Evolutionary conservation across 2,329 filamentous ascomycete species (phyloP).

Genomic region (Venturia asperata): DNA sequence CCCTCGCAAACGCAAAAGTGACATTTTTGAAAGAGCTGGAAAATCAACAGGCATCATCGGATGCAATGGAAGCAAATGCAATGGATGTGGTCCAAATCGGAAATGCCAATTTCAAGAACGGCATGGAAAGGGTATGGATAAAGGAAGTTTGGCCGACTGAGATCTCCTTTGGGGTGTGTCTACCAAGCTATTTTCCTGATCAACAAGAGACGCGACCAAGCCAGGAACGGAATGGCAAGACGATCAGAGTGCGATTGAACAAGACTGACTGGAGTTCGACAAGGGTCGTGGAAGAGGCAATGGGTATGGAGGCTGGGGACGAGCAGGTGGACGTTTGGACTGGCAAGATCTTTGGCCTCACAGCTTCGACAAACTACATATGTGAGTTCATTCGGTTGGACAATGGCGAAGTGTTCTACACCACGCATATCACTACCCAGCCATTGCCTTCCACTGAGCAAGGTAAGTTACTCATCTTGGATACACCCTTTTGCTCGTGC

Average conservation of each 20-base stretch:
- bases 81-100: slow-evolving; percentile 71
- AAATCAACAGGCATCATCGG: slow-evolving; percentile 67
- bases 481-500: slow-evolving; percentile 19
- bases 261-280: slow-evolving; percentile 74
- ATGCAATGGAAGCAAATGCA: slow-evolving; percentile 66
- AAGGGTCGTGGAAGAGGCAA: slow-evolving; percentile 52
- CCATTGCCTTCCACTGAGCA: slow-evolving; percentile 52
- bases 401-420: slow-evolving; percentile 60
- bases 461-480: slow-evolving; percentile 35
- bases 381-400: slow-evolving; percentile 68
- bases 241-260: slow-evolving; percentile 73
- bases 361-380: slow-evolving; percentile 68
- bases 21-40: slow-evolving; percentile 77
- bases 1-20: slow-evolving; percentile 91
- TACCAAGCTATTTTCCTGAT: slow-evolving; percentile 47
- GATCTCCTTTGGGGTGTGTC: slow-evolving; percentile 67
- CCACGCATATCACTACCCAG: slow-evolving; percentile 64
- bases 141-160: slow-evolving; percentile 72
- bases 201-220: slow-evolving; percentile 27
- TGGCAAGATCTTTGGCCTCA: slow-evolving; percentile 60
- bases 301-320: slow-evolving; percentile 40
- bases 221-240: slow-evolving; percentile 48
- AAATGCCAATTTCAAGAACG: slow-evolving; percentile 63
- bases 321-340: slow-evolving; percentile 53
- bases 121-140: slow-evolving; percentile 71